Conservation (phyloP, 2,329 filamentous ascomycete genomes). For the Ascochyta koolunga region DNA sequence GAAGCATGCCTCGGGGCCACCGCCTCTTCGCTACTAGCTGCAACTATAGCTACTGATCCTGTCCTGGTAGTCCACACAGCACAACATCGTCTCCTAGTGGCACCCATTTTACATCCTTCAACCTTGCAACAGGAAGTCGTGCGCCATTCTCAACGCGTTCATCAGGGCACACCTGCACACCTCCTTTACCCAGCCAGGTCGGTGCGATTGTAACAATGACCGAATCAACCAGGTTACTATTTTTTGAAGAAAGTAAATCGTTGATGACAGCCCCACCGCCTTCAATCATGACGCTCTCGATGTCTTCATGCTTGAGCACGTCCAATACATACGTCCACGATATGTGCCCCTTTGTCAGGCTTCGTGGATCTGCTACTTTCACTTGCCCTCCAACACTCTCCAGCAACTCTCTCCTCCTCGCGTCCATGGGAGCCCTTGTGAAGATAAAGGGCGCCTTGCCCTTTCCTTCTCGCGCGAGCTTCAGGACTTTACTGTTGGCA, state of each 20-base stretch:
- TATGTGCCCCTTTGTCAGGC: slow-evolving; percentile 6
- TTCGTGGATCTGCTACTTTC: slow-evolving; percentile 17
- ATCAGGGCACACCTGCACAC: slow-evolving; percentile 77
- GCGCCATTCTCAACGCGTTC: slow-evolving; percentile 59
- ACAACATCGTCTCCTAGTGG: slow-evolving; percentile 84
- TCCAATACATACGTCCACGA: slow-evolving; percentile 69
- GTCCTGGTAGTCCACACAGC: slow-evolving; percentile 69
- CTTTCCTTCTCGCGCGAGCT: slow-evolving; percentile 65
- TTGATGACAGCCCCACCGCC: slow-evolving; percentile 86
- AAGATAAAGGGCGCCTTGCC: slow-evolving; percentile 79
- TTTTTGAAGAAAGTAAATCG: slow-evolving; percentile 69
- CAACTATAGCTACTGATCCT: slow-evolving; percentile 1
- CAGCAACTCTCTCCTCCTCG: slow-evolving; percentile 40
- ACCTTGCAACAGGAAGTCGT: slow-evolving; percentile 64
- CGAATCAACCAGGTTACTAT: slow-evolving; percentile 70
- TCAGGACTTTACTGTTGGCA: slow-evolving; percentile 67
- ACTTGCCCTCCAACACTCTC: slow-evolving; percentile 35
- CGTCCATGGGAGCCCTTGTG: slow-evolving; percentile 18
- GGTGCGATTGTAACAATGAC: slow-evolving; percentile 90
- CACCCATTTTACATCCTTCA: slow-evolving; percentile 73
- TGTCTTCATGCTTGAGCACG: slow-evolving; percentile 62
- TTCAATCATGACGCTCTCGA: slow-evolving; percentile 88
- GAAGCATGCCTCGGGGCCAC: background rate
- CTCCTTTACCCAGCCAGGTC: slow-evolving; percentile 83
- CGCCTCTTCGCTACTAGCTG: slow-evolving; percentile 14